phyloP scores from a whole-genome alignment of 768 basidiomycete genomes.

The Exidia glandulosa region DNA sequence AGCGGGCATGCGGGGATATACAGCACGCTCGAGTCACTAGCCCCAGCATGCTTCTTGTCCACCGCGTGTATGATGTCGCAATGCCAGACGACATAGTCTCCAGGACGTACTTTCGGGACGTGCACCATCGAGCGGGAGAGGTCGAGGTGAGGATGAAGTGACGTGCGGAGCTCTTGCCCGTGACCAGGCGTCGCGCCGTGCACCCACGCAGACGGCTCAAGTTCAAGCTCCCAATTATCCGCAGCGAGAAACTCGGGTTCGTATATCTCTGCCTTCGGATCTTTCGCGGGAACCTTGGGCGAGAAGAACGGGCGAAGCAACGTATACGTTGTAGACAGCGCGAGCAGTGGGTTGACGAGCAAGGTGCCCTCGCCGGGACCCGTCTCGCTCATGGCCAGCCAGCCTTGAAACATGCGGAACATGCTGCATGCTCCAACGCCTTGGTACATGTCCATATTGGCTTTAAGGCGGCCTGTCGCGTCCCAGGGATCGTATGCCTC shows the following conservation, averaged over 20 bases:
- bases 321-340: constrained; percentile 45
- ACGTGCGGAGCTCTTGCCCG: constrained; percentile 42
- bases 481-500: not conserved
- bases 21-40: constrained; percentile 38
- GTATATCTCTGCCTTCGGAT: constrained; percentile 18
- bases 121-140: constrained; percentile 46
- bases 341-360: constrained; percentile 46
- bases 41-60: constrained; percentile 13
- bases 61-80: constrained; percentile 15
- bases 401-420: constrained; percentile 6
- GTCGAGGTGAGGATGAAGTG: constrained; percentile 52
- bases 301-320: constrained; percentile 59
- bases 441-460: not conserved
- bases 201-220: constrained; percentile 34
- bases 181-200: constrained; percentile 44
- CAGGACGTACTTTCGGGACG: constrained; percentile 47
- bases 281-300: constrained; percentile 16
- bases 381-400: constrained; percentile 47
- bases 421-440: not conserved
- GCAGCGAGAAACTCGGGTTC: no score
- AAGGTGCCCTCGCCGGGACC: constrained; percentile 54
- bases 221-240: constrained; percentile 48
- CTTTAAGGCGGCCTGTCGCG: not conserved
- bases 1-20: constrained; percentile 67
- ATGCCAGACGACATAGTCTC: constrained; percentile 48